Percentiles rank a stretch among this genome's conserved stretches.
These are phyloP conservation scores for Zasmidium cellare DNA, from an alignment of 2,329 filamentous ascomycete species.

Conservation along the genomic window DNA sequence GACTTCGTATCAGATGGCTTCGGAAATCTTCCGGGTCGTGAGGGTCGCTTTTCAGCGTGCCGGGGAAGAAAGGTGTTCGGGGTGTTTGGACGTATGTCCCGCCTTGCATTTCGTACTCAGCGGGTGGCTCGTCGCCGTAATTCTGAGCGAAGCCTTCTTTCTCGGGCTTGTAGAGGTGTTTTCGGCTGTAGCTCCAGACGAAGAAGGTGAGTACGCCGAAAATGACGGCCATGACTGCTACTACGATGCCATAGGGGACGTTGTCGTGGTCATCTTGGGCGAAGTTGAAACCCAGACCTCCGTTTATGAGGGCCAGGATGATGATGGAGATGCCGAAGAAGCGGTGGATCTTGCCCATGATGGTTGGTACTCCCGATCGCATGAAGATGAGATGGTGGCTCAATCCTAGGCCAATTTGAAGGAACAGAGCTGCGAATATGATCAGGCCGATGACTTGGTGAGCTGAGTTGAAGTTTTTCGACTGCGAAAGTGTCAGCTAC, in stretches of 20 bases:
- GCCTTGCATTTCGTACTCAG: constrained; percentile 23
- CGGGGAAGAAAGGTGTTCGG: constrained; percentile 19
- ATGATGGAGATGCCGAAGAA: constrained; percentile 60
- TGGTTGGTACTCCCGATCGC: constrained; percentile 34
- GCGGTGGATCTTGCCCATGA: constrained; percentile 55
- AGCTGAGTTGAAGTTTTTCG: constrained; percentile 42
- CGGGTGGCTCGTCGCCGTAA: constrained; percentile 11
- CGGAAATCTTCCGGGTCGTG: constrained; percentile 17
- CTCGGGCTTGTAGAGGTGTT: constrained; percentile 23
- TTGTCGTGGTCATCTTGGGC: constrained; percentile 43
- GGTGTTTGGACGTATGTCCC: constrained; percentile 23
- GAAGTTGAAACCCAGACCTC: constrained; percentile 60
- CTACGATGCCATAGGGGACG: constrained; percentile 23
- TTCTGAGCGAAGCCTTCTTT: constrained; percentile 14
- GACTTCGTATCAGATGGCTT: constrained; percentile 9
- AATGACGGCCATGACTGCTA: constrained; percentile 21
- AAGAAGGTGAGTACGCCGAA: constrained; percentile 15
- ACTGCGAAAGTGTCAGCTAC: constrained; percentile 30
- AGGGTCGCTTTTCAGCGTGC: constrained; percentile 2
- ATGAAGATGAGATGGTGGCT: constrained; percentile 41
- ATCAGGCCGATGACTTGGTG: constrained; percentile 52
- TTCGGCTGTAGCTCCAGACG: constrained; percentile 16
- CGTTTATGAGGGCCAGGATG: constrained; percentile 56
- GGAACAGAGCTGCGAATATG: constrained; percentile 34
- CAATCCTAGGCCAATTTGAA: constrained; percentile 42